Conservation (phyloP, 179 eudicot species). For the Amaranthus tricolor region DNA sequence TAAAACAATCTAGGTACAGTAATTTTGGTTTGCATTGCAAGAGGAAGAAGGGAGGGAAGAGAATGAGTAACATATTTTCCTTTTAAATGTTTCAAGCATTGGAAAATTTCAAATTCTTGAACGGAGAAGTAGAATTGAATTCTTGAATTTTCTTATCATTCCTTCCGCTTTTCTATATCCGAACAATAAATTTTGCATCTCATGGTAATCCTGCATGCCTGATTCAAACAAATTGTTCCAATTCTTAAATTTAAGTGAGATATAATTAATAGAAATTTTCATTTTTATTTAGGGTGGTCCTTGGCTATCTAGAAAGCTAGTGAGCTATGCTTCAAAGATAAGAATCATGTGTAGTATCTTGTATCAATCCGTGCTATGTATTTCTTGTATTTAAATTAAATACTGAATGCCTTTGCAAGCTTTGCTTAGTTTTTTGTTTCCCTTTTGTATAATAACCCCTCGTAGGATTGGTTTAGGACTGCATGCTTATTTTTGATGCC, state of each 20-base stretch:
- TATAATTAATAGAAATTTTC: neutral
- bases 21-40: neutral
- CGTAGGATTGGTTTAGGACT: neutral
- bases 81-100: neutral
- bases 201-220: neutral
- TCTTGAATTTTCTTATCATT: neutral
- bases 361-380: neutral
- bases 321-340: constrained; percentile 7
- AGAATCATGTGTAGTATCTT: neutral
- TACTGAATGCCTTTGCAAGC: neutral
- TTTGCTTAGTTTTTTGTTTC: neutral
- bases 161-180: neutral
- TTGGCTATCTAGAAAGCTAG: neutral
- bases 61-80: neutral
- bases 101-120: neutral
- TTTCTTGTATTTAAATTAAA: neutral
- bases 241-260: neutral
- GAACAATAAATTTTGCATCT: neutral
- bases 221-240: neutral
- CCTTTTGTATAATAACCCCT: neutral
- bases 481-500: neutral
- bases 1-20: neutral
- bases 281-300: neutral
- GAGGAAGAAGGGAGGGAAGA: neutral
- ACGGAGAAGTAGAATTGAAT: neutral